These are phyloP conservation scores for Rhododendron simsii DNA, from an alignment of 148 eudicot genomes.

Conservation along the genomic window DNA sequence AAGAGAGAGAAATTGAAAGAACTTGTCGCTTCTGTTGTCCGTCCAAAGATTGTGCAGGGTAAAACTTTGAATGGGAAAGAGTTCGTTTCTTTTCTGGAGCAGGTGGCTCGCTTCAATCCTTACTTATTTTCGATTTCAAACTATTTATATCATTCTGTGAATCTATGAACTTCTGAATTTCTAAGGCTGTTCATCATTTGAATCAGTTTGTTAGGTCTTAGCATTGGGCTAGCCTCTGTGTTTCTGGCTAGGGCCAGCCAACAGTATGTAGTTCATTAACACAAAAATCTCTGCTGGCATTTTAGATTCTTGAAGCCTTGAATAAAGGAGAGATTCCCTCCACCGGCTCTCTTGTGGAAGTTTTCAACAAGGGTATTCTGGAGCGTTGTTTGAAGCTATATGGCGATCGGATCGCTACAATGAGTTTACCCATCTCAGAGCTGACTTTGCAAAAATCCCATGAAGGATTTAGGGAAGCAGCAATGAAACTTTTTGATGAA, in stretches of 20 bases:
- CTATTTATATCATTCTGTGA: background rate
- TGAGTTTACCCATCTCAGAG: constrained; percentile 58
- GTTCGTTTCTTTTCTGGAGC: constrained; percentile 83
- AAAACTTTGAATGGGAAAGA: constrained; percentile 81
- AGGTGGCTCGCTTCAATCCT: constrained; percentile 42
- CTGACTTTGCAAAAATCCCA: constrained; percentile 46
- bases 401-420: constrained; percentile 49
- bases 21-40: constrained; percentile 59
- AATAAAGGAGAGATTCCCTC: constrained; percentile 99
- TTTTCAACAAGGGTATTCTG: constrained; percentile 87
- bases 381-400: constrained; percentile 84
- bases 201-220: background rate
- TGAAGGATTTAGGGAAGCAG: constrained; percentile 50
- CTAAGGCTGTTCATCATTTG: background rate
- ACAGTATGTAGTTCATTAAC: background rate
- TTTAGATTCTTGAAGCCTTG: constrained; percentile 93
- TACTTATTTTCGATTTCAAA: background rate
- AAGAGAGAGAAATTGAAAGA: constrained; percentile 78
- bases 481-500: constrained; percentile 64
- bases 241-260: background rate
- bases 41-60: constrained; percentile 91
- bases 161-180: background rate
- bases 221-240: background rate
- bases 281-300: constrained; percentile 7
- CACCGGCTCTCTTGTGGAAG: constrained; percentile 96